Percentiles rank a stretch among this genome's conserved stretches.
Conservation (phyloP, 2,329 filamentous ascomycete genomes). For the Pseudogymnoascus sp. region DNA sequence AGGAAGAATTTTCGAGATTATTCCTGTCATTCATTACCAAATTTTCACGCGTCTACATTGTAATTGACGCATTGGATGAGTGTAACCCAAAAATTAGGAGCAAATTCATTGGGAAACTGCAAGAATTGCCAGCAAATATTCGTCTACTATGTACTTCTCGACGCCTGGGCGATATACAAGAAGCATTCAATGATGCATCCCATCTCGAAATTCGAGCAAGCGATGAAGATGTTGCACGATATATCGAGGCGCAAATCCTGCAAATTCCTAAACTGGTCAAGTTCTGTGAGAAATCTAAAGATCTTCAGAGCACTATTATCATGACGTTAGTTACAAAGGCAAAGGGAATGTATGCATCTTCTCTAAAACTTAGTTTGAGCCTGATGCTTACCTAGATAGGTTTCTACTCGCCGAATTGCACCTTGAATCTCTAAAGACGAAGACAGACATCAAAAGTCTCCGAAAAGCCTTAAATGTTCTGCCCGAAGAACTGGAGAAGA, state of each 20-base stretch:
- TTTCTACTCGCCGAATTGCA: background rate
- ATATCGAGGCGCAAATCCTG: background rate
- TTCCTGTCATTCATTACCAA: conserved; percentile 13
- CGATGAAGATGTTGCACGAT: background rate
- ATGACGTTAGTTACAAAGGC: background rate
- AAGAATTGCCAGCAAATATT: background rate
- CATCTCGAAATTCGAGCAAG: background rate
- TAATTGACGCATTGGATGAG: conserved; percentile 19
- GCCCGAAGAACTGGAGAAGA: background rate
- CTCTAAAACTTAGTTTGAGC: background rate
- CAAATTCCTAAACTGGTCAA: background rate
- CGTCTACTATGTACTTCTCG: background rate
- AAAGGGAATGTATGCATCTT: background rate
- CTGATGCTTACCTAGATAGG: background rate
- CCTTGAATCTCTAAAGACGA: background rate
- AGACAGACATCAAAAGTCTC: background rate
- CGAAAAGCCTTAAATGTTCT: background rate
- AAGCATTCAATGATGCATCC: conserved; percentile 39
- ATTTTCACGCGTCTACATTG: conserved; percentile 15
- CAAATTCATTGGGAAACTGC: background rate
- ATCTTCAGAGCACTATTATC: background rate
- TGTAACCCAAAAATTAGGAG: conserved; percentile 8
- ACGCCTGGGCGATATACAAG: conserved; percentile 46
- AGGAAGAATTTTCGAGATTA: conserved; percentile 13
- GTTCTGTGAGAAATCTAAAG: background rate